Evolutionary conservation across 768 basidiomycete species (phyloP), one percentile per base, ranked within the genome.

Genomic region (Leccinellum luteum): DNA sequence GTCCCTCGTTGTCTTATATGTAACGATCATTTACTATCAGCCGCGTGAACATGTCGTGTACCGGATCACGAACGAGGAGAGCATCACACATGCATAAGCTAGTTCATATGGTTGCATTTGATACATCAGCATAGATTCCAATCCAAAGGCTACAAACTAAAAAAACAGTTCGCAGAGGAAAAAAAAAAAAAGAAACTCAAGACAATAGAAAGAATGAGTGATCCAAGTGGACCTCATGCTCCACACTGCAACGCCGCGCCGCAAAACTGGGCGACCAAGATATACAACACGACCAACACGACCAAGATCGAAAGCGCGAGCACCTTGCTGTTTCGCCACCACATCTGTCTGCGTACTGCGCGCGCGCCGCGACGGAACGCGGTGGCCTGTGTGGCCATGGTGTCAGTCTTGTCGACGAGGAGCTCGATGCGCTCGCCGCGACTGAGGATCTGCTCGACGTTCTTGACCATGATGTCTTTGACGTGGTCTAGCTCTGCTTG

Each of bases 401-500:
- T 89, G 69, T 98, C 95, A 28, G 97, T 99, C 80, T 97, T 97
- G 77, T 98, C 94, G 30, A 98, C 91, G 52, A 99, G 81, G 17
- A 98, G 80, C 71, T 98, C 96, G 63, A 99, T 92, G 53, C 97
- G 81, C 73, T 99, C 97, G 23, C 97, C 97, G 35, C 97, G 81
- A 53, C 85, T 89, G 43, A 99, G 83, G 61, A 98, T 96, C 71
- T 94, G 91, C 75, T 98, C 94, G 61, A 98, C 95, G 71, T 98
- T 98, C 74, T 98, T 92, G 51, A 98, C 95, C 94, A 97, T 96
- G 74, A 97, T 92, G 66, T 94, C 89, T 72, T 97, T 98, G 48
- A 97, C 91, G 63, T 92, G 90, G 59, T 85, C 85, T 43, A 94
- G 80, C 72, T 98, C 94, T 5, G 83, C 82, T 69, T 94, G 94